Evolutionary conservation across 1,284 basidiomycete species (phyloP), one percentile per base, ranked within the genome.

Genomic region (Rhodotorula sp.): DNA sequence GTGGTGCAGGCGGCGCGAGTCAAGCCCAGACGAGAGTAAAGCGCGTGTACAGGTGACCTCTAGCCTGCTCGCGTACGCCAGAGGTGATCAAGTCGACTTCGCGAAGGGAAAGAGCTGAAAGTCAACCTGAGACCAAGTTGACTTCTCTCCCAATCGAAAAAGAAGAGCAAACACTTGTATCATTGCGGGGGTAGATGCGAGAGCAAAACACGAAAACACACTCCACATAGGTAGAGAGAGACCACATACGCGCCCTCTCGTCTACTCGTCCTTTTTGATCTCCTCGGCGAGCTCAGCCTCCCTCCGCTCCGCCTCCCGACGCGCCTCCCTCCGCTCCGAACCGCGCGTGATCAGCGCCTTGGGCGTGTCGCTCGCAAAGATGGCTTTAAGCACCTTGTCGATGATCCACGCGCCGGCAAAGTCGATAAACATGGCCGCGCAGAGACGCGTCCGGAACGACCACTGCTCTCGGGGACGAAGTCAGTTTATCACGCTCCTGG

Each of bases 361-460:
- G 29, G 74, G 74, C 33, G 68, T 46, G 64, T 95, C 84, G 77
- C 93, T 88, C 7, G 94, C 93, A 80, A 98, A 97, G 44, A 96
- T 79, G 60, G 84, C 82, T 82, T 97, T 98, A 84, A 93, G 95
- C 17, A 83, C 81, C 61, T 85, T 84, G 81, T 99, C 95, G 60
- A 97, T 85, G 62, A 89, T 75, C 85, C 87, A 97, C 79, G 93
- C 97, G 0, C 92, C 93, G 8, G 82, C 86, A 77, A 97, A 96
- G 82, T 99, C 95, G 68, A 89, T 79, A 42, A 90, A 79, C 95
- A 99, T 99, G 57, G 87, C 85, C 18, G 82, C 73, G 1, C 91
- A 91, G 69, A 97, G 82, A 70, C 85, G 85, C 77, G 89, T 72
- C 79, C 90, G 90, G 86, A 96, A 97, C 90, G 93, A 71, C 29